phyloP scores from a whole-genome alignment of 1,139 yeast species.

The Scheffersomyces segobiensis region DNA sequence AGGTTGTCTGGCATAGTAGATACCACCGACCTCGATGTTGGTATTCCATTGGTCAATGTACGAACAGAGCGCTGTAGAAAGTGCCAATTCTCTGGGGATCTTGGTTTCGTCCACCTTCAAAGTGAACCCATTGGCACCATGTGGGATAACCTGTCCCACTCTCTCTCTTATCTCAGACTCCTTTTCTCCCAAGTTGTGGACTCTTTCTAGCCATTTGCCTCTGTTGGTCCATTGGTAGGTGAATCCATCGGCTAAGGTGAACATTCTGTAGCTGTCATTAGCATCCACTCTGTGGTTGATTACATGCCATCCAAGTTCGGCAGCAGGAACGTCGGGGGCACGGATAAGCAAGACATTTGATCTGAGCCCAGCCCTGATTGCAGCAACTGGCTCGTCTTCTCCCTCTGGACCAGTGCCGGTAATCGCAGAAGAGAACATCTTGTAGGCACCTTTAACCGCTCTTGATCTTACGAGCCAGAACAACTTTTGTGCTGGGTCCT shows the following conservation, averaged over 20 bases:
- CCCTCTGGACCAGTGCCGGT: conserved; percentile 44
- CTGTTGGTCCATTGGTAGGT: conserved; percentile 66
- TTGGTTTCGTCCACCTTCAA: conserved; percentile 53
- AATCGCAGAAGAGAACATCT: conserved; percentile 47
- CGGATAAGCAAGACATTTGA: conserved; percentile 56
- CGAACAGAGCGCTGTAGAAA: conserved; percentile 59
- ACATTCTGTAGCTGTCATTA: conserved; percentile 57
- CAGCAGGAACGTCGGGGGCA: conserved; percentile 46
- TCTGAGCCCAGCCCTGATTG: conserved; percentile 59
- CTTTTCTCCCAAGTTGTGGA: conserved; percentile 56
- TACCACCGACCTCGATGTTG: conserved; percentile 58
- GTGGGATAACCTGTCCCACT: conserved; percentile 52
- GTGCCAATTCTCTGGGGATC: conserved; percentile 55
- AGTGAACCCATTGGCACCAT: conserved; percentile 54
- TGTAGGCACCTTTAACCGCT: conserved; percentile 66
- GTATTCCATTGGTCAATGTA: conserved; percentile 71
- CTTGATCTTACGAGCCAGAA: conserved; percentile 59
- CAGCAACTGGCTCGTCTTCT: conserved; percentile 57
- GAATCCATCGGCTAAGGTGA: conserved; percentile 56
- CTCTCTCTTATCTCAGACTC: conserved; percentile 64
- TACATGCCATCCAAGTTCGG: conserved; percentile 66
- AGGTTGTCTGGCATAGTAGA: conserved; percentile 54
- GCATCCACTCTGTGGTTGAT: conserved; percentile 64
- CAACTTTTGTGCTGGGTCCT: conserved; percentile 38
- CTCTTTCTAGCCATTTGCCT: conserved; percentile 59